Evolutionary conservation across 148 eudicot species (phyloP), one percentile per base, ranked within the genome.

Genomic region (Rhododendron simsii): DNA sequence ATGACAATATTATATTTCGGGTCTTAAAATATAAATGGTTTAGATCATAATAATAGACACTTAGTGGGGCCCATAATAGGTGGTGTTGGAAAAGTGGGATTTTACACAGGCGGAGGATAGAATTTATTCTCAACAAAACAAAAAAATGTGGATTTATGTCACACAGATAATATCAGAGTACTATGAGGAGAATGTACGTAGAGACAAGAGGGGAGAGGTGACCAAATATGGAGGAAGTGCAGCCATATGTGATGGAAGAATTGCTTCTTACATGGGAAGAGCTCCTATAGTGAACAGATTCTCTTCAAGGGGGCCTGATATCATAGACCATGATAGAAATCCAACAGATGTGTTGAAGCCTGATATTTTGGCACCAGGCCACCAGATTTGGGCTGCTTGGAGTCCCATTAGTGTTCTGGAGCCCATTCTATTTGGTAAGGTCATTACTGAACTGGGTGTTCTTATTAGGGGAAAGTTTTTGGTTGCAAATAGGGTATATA

Each of bases 301-400:
- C 87, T 97, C 99, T 39, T 92, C 99, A 55, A 94, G 99, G 78
- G 99, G 99, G 33, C 98, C 98, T 37, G 95, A 95, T 82, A 88
- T 92, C 86, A 91, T 93, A 5, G 95, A 97, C 84, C 82, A 75
- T 77, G 88, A 85, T 5, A 89, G 90, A 81, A 93, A 87, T 39
- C 95, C 94, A 8, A 85, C 90, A 47, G 98, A 97, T 87, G 92
- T 95, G 16, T 90, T 97, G 16, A 97, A 97, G 91, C 99, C 98
- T 69, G 98, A 97, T 87, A 91, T 95, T 59, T 84, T 91, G 55
- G 98, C 99, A 48, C 99, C 99, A 28, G 99, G 99, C 45, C 94
- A 94, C 84, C 96, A 97, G 83, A 93, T 97, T 39, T 97, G 99
- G 99, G 98, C 98, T 50, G 99, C 99, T 83, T 97, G 99, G 99